Conservation (phyloP, 495 filamentous ascomycete genomes). For the Parmelia sp. region DNA sequence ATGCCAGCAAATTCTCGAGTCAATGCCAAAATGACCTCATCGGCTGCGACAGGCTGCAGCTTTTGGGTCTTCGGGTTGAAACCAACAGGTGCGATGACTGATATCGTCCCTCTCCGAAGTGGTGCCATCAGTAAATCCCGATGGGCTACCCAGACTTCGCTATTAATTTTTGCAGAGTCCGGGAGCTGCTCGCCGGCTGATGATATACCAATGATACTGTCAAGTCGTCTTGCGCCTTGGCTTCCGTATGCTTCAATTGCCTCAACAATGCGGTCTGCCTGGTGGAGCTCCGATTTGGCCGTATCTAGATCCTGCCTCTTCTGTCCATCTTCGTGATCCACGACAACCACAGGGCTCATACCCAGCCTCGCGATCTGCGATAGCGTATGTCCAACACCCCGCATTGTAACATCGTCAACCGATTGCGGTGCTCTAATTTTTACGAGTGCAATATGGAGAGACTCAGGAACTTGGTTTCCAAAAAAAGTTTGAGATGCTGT, state of each 20-base stretch:
- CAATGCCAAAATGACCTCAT: slow-evolving; percentile 66
- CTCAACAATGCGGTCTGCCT: slow-evolving; percentile 65
- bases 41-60: slow-evolving; percentile 49
- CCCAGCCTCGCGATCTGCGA: slow-evolving; percentile 76
- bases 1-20: slow-evolving; percentile 64
- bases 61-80: slow-evolving; percentile 55
- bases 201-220: slow-evolving; percentile 53
- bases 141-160: slow-evolving; percentile 40
- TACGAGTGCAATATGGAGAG: slow-evolving; percentile 76
- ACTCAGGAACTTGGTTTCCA: slow-evolving; percentile 36
- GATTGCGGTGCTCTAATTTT: slow-evolving; percentile 70
- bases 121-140: slow-evolving; percentile 59
- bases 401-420: slow-evolving; percentile 58
- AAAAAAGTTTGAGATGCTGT: slow-evolving; percentile 35
- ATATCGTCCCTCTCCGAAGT: slow-evolving; percentile 68
- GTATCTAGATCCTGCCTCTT: slow-evolving; percentile 29
- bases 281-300: slow-evolving; percentile 46
- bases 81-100: slow-evolving; percentile 66
- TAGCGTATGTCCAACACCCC: slow-evolving; percentile 76
- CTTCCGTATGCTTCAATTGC: slow-evolving; percentile 64
- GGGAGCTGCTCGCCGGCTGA: slow-evolving; percentile 25
- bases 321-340: slow-evolving; percentile 51
- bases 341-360: slow-evolving; percentile 70
- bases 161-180: slow-evolving; percentile 25
- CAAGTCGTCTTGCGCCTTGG: slow-evolving; percentile 60